These are phyloP conservation scores for Cyclotella sp. DNA, from an alignment of 108 stramenopile genomes.

Conservation along the genomic window DNA sequence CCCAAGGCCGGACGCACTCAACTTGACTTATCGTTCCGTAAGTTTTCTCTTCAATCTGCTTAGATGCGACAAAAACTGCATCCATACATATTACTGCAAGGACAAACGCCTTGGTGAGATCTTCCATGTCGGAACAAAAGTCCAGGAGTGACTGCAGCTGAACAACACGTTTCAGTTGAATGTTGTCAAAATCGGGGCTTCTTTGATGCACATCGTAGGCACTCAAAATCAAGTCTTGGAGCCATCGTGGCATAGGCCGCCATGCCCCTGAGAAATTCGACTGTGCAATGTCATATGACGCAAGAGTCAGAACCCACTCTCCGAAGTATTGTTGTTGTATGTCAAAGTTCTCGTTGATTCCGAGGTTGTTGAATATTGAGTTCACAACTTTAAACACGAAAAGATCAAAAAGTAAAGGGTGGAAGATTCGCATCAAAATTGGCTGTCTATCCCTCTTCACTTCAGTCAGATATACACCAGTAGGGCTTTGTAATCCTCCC, in stretches of 20 bases:
- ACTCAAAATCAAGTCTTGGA: constrained; percentile 61
- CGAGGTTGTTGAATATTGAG: constrained; percentile 66
- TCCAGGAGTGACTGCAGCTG: constrained; percentile 56
- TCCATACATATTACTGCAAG: constrained; percentile 72
- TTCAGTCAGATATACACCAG: constrained; percentile 62
- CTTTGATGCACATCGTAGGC: constrained; percentile 37
- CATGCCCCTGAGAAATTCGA: constrained; percentile 59
- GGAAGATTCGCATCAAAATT: constrained; percentile 69
- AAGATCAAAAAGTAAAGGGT: constrained; percentile 70
- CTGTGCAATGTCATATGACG: constrained; percentile 54
- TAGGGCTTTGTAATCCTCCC: not conserved
- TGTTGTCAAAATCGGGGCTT: constrained; percentile 11
- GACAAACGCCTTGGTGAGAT: constrained; percentile 75
- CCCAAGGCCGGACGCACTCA: constrained; percentile 59
- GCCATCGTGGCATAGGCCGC: constrained; percentile 75
- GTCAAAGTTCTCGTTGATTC: constrained; percentile 62
- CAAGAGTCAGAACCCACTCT: constrained; percentile 74
- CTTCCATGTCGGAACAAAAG: constrained; percentile 69
- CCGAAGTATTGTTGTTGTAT: constrained; percentile 78
- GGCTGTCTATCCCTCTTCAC: constrained; percentile 65
- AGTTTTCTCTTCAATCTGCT: constrained; percentile 66
- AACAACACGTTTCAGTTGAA: constrained; percentile 20
- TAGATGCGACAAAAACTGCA: constrained; percentile 60
- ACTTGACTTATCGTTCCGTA: constrained; percentile 64
- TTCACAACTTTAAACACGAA: constrained; percentile 77